These are phyloP conservation scores for Endotrypanum monterogeii DNA, from an alignment of 208 protist genomes.

Conservation along the genomic window DNA sequence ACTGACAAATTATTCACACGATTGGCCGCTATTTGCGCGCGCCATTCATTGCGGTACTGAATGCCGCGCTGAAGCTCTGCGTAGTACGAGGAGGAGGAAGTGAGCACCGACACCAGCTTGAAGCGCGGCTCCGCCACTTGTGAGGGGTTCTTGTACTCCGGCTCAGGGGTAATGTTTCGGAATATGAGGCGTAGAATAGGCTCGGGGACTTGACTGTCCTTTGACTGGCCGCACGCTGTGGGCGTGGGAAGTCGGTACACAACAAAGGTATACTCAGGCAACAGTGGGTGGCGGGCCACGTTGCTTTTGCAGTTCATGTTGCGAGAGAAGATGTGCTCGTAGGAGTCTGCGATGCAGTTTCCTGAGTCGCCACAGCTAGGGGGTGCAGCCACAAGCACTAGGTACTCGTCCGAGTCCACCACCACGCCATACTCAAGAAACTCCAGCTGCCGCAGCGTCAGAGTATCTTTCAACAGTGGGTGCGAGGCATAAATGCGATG, in stretches of 20 bases:
- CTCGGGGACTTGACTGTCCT: conserved; percentile 19
- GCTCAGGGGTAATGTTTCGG: conserved; percentile 57
- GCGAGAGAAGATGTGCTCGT: conserved; percentile 47
- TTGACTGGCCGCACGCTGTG: conserved; percentile 4
- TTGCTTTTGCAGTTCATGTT: conserved; percentile 25
- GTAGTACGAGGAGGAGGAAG: conserved; percentile 49
- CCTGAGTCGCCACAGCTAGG: conserved; percentile 52
- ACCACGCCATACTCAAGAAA: conserved; percentile 85
- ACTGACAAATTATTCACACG: conserved; percentile 3
- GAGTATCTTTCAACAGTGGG: conserved; percentile 50
- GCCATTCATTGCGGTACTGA: conserved; percentile 27
- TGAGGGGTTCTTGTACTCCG: neutral
- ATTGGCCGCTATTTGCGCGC: conserved; percentile 3
- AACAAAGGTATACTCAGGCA: conserved; percentile 81
- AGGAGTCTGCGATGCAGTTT: conserved; percentile 55
- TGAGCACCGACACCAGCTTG: conserved; percentile 75
- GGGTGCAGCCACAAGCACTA: conserved; percentile 70
- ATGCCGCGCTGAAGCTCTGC: conserved; percentile 30
- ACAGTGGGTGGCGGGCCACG: conserved; percentile 55
- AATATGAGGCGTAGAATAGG: conserved; percentile 83
- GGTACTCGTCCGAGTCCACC: conserved; percentile 55
- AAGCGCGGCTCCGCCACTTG: conserved; percentile 51
- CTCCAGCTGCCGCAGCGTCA: conserved; percentile 82
- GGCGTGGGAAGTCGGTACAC: conserved; percentile 59
- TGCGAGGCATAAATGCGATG: conserved; percentile 51